phyloP scores from a whole-genome alignment of 306 rosid species.

The Parietaria judaica region DNA sequence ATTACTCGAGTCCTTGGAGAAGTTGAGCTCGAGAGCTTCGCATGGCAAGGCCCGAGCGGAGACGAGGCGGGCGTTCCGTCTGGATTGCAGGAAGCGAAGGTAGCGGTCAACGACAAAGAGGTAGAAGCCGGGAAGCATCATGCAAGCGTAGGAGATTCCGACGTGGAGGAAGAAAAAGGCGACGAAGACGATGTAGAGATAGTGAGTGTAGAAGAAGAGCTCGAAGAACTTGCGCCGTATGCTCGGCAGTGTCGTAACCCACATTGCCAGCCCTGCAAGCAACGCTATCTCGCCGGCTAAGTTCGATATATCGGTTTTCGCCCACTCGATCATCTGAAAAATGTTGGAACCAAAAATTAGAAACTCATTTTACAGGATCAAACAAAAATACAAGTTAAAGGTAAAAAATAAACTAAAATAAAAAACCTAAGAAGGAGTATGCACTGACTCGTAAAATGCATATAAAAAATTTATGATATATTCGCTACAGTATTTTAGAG shows the following conservation, averaged over 20 bases:
- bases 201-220: constrained; percentile 64
- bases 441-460: no score
- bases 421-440: no score
- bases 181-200: constrained; percentile 57
- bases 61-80: constrained; percentile 28
- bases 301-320: constrained; percentile 32
- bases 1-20: constrained; percentile 53
- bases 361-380: no score
- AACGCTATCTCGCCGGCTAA: constrained; percentile 67
- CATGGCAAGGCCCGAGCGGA: constrained; percentile 58
- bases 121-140: constrained; percentile 68
- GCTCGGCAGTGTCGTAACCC: constrained; percentile 53
- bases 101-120: constrained; percentile 73
- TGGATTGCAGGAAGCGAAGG: constrained; percentile 60
- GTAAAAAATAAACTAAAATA: no score
- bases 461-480: no score
- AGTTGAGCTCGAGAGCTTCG: constrained; percentile 60
- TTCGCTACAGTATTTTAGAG: no score
- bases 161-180: constrained; percentile 70
- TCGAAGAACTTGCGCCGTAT: constrained; percentile 57
- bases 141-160: constrained; percentile 35
- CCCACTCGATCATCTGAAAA: constrained; percentile 59
- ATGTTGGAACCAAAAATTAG: no score
- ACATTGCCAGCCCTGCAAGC: constrained; percentile 43
- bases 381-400: no score